Percentiles rank a stretch among this genome's conserved stretches.
Conservation (phyloP, 805 yeast species). For the Hanseniaspora hatyaiensis region DNA sequence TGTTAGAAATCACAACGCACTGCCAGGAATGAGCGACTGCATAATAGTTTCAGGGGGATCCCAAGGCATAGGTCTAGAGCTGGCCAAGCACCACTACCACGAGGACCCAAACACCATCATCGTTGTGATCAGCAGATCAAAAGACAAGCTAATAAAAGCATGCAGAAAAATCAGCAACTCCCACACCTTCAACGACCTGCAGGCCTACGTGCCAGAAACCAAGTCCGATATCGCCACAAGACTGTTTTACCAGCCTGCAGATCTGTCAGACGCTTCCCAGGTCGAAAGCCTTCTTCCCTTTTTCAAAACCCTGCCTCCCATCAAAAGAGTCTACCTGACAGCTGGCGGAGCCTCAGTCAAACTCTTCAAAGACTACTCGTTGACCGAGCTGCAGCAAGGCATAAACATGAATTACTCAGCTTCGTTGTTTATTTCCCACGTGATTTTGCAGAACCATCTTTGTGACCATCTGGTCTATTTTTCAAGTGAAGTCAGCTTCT, state of each 20-base stretch:
- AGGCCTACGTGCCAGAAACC: background rate
- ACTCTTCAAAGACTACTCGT: constrained; percentile 54
- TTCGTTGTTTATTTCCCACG: constrained; percentile 59
- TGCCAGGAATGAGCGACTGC: constrained; percentile 32
- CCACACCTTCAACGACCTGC: background rate
- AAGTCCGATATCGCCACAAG: constrained; percentile 20
- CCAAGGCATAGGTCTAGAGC: constrained; percentile 79
- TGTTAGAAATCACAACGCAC: too few species aligned
- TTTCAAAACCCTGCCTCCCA: constrained; percentile 10
- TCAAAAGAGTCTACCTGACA: constrained; percentile 41
- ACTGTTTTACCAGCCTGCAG: constrained; percentile 45
- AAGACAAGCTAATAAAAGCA: constrained; percentile 42
- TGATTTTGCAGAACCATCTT: constrained; percentile 34
- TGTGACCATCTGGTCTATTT: constrained; percentile 47
- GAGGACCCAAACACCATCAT: constrained; percentile 46
- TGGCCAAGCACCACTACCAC: constrained; percentile 47
- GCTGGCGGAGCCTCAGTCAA: constrained; percentile 83
- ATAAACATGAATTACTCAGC: constrained; percentile 61
- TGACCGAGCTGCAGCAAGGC: constrained; percentile 49
- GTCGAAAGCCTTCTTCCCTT: constrained; percentile 30
- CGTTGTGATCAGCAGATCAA: constrained; percentile 67
- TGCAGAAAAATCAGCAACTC: constrained; percentile 33
- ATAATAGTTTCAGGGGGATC: constrained; percentile 83
- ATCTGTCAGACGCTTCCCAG: constrained; percentile 45
- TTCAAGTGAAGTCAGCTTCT: constrained; percentile 72